These are phyloP conservation scores for Metschnikowia matae DNA, from an alignment of 805 yeast species.

Conservation along the genomic window DNA sequence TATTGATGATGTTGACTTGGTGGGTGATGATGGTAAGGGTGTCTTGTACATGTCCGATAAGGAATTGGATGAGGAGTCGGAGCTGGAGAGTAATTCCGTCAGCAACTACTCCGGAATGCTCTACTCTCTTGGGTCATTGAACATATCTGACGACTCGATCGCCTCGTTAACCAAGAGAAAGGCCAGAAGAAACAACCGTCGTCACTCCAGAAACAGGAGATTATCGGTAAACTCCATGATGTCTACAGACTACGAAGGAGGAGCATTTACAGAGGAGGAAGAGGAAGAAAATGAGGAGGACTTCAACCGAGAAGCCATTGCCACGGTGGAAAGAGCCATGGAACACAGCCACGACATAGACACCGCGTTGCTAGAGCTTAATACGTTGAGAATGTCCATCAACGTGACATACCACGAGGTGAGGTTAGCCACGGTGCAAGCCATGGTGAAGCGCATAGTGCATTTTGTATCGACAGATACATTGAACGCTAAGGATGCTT, in stretches of 20 bases:
- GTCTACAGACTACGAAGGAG: slow-evolving; percentile 47
- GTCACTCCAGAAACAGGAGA: slow-evolving; percentile 26
- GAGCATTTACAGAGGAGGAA: slow-evolving; percentile 31
- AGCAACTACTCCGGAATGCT: slow-evolving; percentile 40
- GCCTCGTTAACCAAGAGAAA: slow-evolving; percentile 47
- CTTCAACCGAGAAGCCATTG: slow-evolving; percentile 85
- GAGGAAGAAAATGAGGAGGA: slow-evolving; percentile 53
- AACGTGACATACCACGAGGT: slow-evolving; percentile 94
- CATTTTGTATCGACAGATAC: slow-evolving; percentile 78
- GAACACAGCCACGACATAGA: slow-evolving; percentile 90
- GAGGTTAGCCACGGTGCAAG: slow-evolving; percentile 70
- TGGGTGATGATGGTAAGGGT: slow-evolving; percentile 52
- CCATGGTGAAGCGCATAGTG: slow-evolving; percentile 63
- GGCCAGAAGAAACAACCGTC: slow-evolving; percentile 32
- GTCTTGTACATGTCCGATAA: slow-evolving; percentile 45
- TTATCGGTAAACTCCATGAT: slow-evolving; percentile 33
- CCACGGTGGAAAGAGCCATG: slow-evolving; percentile 87
- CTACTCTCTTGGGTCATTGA: slow-evolving; percentile 45
- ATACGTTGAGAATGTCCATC: slow-evolving; percentile 96
- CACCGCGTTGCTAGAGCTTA: slow-evolving; percentile 87
- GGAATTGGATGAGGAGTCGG: slow-evolving; percentile 34
- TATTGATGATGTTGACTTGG: slow-evolving; percentile 23
- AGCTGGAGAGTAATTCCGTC: slow-evolving; percentile 35
- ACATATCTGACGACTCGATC: slow-evolving; percentile 56
- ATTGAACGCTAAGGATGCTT: slow-evolving; percentile 70